Percentiles rank a stretch among this genome's conserved stretches.
phyloP scores from a whole-genome alignment of 768 basidiomycete species.

The Kwoniella mangroviensis region DNA sequence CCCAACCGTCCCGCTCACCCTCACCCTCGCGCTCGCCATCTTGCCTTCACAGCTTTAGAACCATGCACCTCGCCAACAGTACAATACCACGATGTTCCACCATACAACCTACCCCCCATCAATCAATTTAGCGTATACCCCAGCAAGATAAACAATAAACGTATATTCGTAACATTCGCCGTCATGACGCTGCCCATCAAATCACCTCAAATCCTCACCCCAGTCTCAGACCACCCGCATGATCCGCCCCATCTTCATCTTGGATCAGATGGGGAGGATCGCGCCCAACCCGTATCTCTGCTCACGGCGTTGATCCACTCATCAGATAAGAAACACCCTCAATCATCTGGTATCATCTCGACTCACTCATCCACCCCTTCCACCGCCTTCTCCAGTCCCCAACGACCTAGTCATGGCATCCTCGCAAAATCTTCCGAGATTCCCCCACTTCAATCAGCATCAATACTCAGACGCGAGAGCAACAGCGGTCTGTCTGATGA shows the following conservation, averaged over 20 bases:
- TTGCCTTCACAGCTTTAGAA: too few species aligned
- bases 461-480: conserved; percentile 37
- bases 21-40: too few species aligned
- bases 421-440: conserved; percentile 7
- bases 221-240: conserved; percentile 9
- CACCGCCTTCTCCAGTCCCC: conserved; percentile 38
- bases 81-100: too few species aligned
- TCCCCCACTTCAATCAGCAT: conserved; percentile 4
- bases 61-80: too few species aligned
- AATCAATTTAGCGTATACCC: too few species aligned
- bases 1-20: too few species aligned
- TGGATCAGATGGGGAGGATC: conserved; percentile 14
- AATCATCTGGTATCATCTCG: conserved; percentile 5
- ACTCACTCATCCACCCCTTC: conserved; percentile 34
- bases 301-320: conserved; percentile 21
- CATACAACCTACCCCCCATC: too few species aligned
- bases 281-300: conserved; percentile 14
- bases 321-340: not conserved
- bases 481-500: conserved; percentile 23
- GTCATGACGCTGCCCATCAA: not conserved
- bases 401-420: conserved; percentile 21
- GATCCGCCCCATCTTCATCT: not conserved
- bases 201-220: conserved; percentile 23
- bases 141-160: too few species aligned
- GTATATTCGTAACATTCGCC: not conserved